phyloP scores from a whole-genome alignment of 129 eudicot genomes.

The Saposhnikovia divaricata region DNA sequence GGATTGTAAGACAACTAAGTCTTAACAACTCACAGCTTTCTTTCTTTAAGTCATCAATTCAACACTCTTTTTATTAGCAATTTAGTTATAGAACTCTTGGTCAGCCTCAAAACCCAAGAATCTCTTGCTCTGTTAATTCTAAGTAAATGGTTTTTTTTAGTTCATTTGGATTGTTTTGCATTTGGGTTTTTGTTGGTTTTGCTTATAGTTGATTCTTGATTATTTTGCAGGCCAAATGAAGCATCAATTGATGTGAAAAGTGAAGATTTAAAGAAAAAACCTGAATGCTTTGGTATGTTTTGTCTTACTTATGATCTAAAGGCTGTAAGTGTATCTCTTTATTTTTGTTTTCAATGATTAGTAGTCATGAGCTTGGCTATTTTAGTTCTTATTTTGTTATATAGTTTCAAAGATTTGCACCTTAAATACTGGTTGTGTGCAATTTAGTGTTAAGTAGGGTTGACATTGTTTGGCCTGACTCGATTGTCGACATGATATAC shows the following conservation, averaged over 20 bases:
- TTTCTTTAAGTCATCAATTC: slow-evolving; percentile 33
- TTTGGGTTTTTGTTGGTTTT: not conserved
- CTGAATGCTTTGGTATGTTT: slow-evolving; percentile 82
- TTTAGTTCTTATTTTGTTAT: not conserved
- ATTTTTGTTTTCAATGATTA: not conserved
- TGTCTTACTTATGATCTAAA: slow-evolving; percentile 95
- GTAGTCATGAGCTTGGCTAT: not conserved
- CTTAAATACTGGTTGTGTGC: not conserved
- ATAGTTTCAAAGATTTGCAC: not conserved
- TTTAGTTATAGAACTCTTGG: slow-evolving; percentile 17
- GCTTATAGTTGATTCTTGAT: not conserved
- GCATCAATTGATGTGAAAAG: slow-evolving; percentile 42
- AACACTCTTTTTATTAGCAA: slow-evolving; percentile 31
- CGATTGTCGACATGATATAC: too few species aligned
- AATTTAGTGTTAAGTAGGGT: not conserved
- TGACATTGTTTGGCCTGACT: too few species aligned
- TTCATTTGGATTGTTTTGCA: not conserved
- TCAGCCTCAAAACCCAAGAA: slow-evolving; percentile 23
- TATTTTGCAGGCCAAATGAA: slow-evolving; percentile 48
- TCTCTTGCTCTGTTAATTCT: slow-evolving; percentile 59
- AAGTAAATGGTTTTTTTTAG: slow-evolving; percentile 30
- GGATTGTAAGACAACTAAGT: too few species aligned
- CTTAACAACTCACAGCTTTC: slow-evolving; percentile 27
- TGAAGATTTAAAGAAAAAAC: slow-evolving; percentile 36
- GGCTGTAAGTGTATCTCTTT: slow-evolving; percentile 54